Evolutionary conservation across 2,329 filamentous ascomycete genomes (phyloP).

Genomic region (Chaetomiaceae sp.): DNA sequence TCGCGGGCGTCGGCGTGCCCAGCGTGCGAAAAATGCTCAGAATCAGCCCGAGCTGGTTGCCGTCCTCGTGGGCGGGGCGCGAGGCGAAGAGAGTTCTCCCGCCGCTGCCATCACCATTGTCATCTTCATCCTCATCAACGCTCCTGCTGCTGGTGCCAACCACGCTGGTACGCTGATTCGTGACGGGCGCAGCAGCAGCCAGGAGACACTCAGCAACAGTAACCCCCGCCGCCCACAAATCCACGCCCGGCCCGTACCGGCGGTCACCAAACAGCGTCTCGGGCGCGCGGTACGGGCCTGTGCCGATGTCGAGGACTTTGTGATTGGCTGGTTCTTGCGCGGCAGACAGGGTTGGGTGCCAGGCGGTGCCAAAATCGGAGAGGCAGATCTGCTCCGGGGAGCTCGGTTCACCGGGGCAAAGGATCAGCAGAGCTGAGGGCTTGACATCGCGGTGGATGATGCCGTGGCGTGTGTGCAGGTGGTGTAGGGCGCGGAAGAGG

Average conservation of each 20-base stretch:
- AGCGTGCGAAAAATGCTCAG: conserved; percentile 87
- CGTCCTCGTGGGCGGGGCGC: conserved; percentile 64
- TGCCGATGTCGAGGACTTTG: conserved; percentile 92
- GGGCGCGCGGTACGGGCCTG: conserved; percentile 82
- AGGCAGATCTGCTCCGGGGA: conserved; percentile 51
- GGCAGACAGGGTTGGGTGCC: conserved; percentile 57
- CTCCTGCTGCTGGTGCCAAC: too few species aligned
- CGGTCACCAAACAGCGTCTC: conserved; percentile 83
- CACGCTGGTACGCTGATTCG: too few species aligned
- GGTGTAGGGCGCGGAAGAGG: conserved; percentile 62
- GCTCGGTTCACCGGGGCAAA: conserved; percentile 52
- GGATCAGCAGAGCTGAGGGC: conserved; percentile 79
- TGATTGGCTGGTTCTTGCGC: conserved; percentile 55
- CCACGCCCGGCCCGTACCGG: conserved; percentile 64
- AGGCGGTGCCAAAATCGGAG: conserved; percentile 88
- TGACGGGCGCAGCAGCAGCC: too few species aligned
- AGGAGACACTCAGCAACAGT: conserved; percentile 71
- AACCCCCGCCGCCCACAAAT: conserved; percentile 85
- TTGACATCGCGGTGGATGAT: conserved; percentile 95
- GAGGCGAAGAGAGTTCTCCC: conserved; percentile 71
- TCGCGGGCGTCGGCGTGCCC: conserved; percentile 73
- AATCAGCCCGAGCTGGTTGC: conserved; percentile 86
- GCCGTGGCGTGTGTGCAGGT: conserved; percentile 64
- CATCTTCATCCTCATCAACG: too few species aligned
- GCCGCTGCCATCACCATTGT: conserved; percentile 16